These are phyloP conservation scores for Lagenidium giganteum DNA, from an alignment of 352 stramenopile species.

Conservation along the genomic window DNA sequence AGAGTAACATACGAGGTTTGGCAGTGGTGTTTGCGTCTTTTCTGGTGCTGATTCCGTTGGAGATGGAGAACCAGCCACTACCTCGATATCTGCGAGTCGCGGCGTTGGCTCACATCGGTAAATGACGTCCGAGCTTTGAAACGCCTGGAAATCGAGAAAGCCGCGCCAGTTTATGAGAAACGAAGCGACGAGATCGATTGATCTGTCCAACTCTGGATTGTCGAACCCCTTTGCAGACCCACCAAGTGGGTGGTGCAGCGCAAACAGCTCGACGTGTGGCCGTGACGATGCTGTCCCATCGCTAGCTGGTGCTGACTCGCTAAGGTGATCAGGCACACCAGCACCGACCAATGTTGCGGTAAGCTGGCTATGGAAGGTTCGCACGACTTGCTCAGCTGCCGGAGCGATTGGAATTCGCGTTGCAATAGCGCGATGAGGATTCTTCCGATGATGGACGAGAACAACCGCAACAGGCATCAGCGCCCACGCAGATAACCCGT, in stretches of 20 bases:
- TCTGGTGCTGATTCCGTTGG: not conserved
- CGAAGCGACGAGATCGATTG: slow-evolving; percentile 6
- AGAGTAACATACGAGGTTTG: not conserved
- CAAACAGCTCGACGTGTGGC: slow-evolving; percentile 1
- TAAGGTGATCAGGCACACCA: not conserved
- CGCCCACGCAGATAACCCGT: slow-evolving; percentile 5
- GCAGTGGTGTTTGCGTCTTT: not conserved
- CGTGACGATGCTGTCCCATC: not conserved
- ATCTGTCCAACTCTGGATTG: not conserved
- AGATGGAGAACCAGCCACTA: too few species aligned
- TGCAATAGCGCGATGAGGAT: too few species aligned
- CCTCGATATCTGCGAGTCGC: too few species aligned
- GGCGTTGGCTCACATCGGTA: too few species aligned
- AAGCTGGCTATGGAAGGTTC: too few species aligned
- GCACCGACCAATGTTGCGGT: too few species aligned
- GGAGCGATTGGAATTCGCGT: too few species aligned
- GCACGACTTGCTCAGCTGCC: too few species aligned
- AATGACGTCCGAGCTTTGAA: slow-evolving; percentile 33
- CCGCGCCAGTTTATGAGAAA: slow-evolving; percentile 45
- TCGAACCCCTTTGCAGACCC: not conserved
- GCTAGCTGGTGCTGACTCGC: not conserved
- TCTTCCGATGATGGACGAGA: not conserved
- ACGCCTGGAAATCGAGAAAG: slow-evolving; percentile 45
- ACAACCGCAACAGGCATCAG: slow-evolving; percentile 26
- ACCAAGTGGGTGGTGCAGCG: slow-evolving; percentile 4